Evolutionary conservation across 139 green algal genomes (phyloP).

Genomic region (Astrephomene gubernaculifera): DNA sequence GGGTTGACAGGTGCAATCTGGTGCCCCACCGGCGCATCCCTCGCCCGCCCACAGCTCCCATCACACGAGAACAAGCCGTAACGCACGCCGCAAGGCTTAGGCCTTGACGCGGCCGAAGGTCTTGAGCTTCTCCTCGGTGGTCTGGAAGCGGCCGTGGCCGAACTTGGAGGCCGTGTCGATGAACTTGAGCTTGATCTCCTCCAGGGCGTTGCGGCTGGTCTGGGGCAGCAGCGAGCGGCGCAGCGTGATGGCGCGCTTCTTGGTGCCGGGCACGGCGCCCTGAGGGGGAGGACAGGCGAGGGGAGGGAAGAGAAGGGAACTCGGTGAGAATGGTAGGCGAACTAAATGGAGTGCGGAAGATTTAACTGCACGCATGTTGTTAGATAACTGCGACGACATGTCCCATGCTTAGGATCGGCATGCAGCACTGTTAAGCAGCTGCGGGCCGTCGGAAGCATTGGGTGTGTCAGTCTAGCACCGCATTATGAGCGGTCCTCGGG

Average conservation of each 20-base stretch:
- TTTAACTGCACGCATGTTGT: too few relatives aligned
- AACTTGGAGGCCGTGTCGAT: slow-evolving; percentile 99
- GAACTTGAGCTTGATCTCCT: slow-evolving; percentile 98
- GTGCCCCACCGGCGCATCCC: too few relatives aligned
- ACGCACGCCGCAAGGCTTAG: slow-evolving; percentile 34
- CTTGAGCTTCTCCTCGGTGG: slow-evolving; percentile 93
- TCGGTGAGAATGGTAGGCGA: too few relatives aligned
- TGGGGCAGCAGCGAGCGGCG: slow-evolving; percentile 93
- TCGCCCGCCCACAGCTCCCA: too few relatives aligned
- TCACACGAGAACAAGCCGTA: too few relatives aligned
- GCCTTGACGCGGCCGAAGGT: slow-evolving; percentile 62
- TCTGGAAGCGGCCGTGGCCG: slow-evolving; percentile 99
- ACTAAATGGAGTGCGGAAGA: too few relatives aligned
- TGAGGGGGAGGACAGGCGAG: slow-evolving; percentile 34
- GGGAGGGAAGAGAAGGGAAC: background rate
- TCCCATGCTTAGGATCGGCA: slow-evolving; percentile 47
- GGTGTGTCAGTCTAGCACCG: slow-evolving; percentile 39
- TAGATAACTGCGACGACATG: background rate
- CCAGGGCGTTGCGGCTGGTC: slow-evolving; percentile 90
- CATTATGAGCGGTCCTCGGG: slow-evolving; percentile 37
- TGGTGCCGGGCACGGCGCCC: slow-evolving; percentile 88
- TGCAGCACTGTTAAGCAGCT: slow-evolving; percentile 8
- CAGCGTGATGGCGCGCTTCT: slow-evolving; percentile 98
- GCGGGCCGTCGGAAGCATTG: slow-evolving; percentile 37
- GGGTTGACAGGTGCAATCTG: too few relatives aligned